phyloP scores from a whole-genome alignment of 2,329 filamentous ascomycete species.

The Colletotrichum acutatum region DNA sequence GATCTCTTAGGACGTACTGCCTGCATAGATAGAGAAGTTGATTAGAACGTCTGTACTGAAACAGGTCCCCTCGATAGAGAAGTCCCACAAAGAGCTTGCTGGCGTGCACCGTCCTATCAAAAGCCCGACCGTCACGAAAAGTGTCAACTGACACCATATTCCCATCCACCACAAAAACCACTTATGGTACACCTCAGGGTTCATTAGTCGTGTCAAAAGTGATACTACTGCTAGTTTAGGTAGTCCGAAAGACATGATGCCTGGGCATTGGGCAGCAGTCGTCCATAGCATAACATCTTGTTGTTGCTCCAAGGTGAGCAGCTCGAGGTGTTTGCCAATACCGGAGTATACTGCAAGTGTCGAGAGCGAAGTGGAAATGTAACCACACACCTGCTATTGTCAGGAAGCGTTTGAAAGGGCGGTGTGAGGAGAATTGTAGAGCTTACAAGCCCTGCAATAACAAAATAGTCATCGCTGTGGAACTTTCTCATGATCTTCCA shows the following conservation, averaged over 20 bases:
- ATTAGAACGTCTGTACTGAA: conserved; percentile 48
- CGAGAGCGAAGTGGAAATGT: conserved; percentile 45
- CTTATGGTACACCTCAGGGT: conserved; percentile 47
- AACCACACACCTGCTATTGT: conserved; percentile 3
- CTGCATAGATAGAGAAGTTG: conserved; percentile 51
- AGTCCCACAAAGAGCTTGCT: conserved; percentile 50
- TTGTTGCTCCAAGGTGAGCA: conserved; percentile 44
- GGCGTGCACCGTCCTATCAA: conserved; percentile 56
- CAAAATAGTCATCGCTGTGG: conserved; percentile 50
- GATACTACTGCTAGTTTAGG: conserved; percentile 55
- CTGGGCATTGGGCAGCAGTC: conserved; percentile 49
- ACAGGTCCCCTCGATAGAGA: conserved; percentile 47
- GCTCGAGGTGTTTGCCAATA: conserved; percentile 50
- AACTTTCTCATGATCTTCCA: conserved; percentile 43
- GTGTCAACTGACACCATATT: conserved; percentile 42
- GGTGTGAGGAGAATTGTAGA: background rate
- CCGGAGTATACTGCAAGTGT: conserved; percentile 49
- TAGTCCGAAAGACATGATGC: conserved; percentile 51
- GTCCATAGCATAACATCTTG: conserved; percentile 48
- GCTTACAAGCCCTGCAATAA: conserved; percentile 45
- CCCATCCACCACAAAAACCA: conserved; percentile 51
- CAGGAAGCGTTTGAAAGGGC: background rate
- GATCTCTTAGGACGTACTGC: conserved; percentile 42
- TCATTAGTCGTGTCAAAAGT: conserved; percentile 50
- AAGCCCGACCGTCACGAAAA: conserved; percentile 50